These are phyloP conservation scores for Pulicaria dysenterica DNA, from an alignment of 129 eudicot species.

Conservation along the genomic window DNA sequence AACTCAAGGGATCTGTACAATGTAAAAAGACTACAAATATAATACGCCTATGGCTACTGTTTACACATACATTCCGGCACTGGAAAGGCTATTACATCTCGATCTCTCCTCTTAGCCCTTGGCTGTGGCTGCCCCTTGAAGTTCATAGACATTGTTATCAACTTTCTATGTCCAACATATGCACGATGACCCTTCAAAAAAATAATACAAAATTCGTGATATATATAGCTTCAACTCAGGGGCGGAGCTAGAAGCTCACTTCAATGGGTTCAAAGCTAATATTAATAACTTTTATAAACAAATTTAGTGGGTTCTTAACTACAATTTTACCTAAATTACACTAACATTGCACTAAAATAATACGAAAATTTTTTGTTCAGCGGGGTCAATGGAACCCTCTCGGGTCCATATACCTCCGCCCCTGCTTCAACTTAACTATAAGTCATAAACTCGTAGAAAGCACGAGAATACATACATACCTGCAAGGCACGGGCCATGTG, in stretches of 20 bases:
- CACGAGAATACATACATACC: constrained; percentile 30
- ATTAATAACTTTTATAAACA: no score
- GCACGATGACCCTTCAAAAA: constrained; percentile 69
- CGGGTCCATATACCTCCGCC: no score
- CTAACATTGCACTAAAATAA: no score
- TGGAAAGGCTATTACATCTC: constrained; percentile 67
- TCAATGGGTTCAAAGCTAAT: no score
- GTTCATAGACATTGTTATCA: constrained; percentile 45
- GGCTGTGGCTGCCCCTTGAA: constrained; percentile 59
- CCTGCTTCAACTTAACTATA: constrained; percentile 5
- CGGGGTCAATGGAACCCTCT: no score
- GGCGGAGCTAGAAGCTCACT: no score
- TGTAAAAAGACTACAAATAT: not conserved
- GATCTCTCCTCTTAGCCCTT: constrained; percentile 51
- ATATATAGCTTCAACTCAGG: not conserved
- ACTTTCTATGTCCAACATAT: constrained; percentile 69
- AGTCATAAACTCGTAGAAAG: constrained; percentile 14
- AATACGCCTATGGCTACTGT: constrained; percentile 26
- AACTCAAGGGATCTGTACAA: constrained; percentile 5
- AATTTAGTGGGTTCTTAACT: no score
- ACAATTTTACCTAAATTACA: no score
- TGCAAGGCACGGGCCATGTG: constrained; percentile 69
- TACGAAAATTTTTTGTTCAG: no score
- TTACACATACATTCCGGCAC: constrained; percentile 87
- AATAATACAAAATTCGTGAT: not conserved